These are phyloP conservation scores for Croton laevigatus DNA, from an alignment of 441 rosid genomes.

Conservation along the genomic window DNA sequence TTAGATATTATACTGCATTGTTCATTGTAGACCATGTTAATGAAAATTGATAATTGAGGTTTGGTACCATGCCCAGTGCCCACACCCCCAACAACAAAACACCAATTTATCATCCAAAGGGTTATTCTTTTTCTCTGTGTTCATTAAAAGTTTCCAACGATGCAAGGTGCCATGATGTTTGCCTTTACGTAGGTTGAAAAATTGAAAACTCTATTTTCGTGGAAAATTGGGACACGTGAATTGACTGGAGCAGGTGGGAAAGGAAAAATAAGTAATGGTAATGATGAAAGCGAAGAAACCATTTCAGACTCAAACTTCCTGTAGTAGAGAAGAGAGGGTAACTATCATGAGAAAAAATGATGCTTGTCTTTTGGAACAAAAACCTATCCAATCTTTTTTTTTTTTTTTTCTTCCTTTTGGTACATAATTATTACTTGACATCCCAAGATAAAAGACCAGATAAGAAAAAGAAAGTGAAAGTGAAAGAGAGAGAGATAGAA, in stretches of 20 bases:
- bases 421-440: background rate
- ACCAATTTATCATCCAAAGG: background rate
- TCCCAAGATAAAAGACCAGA: background rate
- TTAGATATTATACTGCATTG: background rate
- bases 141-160: background rate
- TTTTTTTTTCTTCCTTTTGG: background rate
- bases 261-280: background rate
- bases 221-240: constrained; percentile 29
- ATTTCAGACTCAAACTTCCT: background rate
- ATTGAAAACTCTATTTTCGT: constrained; percentile 23
- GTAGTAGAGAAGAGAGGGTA: background rate
- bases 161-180: constrained; percentile 44
- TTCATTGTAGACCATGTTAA: background rate
- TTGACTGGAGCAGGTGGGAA: constrained; percentile 23
- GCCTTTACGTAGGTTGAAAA: constrained; percentile 27
- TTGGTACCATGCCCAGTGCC: constrained; percentile 15
- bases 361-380: constrained; percentile 26
- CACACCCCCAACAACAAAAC: background rate
- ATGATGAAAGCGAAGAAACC: constrained; percentile 1
- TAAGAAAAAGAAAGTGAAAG: background rate
- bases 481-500: constrained; percentile 24
- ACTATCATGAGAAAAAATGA: constrained; percentile 23
- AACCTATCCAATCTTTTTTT: background rate
- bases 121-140: background rate
- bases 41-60: background rate